Percentiles rank a stretch among this genome's conserved stretches.
Conservation (phyloP, 805 yeast genomes). For the Metschnikowia koreensis region DNA sequence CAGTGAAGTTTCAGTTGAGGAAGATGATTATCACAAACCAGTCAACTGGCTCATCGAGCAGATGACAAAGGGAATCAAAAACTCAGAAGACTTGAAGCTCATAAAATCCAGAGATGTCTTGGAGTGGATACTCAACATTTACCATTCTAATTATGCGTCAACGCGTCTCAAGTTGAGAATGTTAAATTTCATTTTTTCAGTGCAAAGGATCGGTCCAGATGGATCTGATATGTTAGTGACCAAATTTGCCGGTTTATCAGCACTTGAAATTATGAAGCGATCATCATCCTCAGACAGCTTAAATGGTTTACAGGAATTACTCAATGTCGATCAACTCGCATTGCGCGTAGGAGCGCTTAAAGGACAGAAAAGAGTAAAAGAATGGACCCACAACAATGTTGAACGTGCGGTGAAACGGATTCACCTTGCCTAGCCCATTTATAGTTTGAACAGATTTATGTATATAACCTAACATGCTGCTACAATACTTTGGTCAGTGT, state of each 20-base stretch:
- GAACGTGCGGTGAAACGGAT: conserved; percentile 44
- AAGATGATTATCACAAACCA: conserved; percentile 55
- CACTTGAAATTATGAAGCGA: conserved; percentile 25
- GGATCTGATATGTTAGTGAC: conserved; percentile 61
- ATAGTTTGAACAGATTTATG: neutral
- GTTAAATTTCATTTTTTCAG: conserved; percentile 40
- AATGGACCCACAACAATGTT: conserved; percentile 60
- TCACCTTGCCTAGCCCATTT: conserved; percentile 5
- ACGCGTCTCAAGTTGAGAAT: conserved; percentile 41
- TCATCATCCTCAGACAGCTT: conserved; percentile 11
- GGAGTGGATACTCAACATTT: conserved; percentile 64
- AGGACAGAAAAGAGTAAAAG: conserved; percentile 52
- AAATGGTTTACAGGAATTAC: conserved; percentile 28
- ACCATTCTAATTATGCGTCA: conserved; percentile 45
- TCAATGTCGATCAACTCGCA: conserved; percentile 47
- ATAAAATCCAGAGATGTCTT: conserved; percentile 54
- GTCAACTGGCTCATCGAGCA: conserved; percentile 62
- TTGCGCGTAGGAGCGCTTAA: conserved; percentile 43
- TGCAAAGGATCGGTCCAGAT: conserved; percentile 48
- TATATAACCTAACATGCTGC: neutral
- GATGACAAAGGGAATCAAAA: conserved; percentile 47
- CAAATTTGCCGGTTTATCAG: conserved; percentile 45
- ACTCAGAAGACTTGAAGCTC: conserved; percentile 49
- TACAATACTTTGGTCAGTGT: neutral
- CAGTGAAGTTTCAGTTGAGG: conserved; percentile 29